Evolutionary conservation across 495 filamentous ascomycete genomes (phyloP).

Genomic region (Xylaria cubensis): DNA sequence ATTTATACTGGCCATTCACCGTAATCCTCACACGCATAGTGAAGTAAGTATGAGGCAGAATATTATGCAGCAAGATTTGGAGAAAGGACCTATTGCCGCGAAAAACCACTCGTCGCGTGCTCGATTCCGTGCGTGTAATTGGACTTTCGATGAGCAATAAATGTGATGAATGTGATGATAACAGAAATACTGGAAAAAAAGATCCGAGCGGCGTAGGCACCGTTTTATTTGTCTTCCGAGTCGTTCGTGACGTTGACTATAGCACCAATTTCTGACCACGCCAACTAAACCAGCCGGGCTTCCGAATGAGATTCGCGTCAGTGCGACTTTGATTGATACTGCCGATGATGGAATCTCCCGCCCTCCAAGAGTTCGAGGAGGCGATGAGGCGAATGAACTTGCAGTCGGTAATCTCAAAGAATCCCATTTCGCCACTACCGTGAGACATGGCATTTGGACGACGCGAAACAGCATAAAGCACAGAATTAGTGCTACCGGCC

Average conservation of each 20-base stretch:
- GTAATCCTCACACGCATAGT: conserved; percentile 9
- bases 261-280: conserved; percentile 12
- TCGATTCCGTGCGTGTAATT: conserved; percentile 15
- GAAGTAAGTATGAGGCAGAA: conserved; percentile 6
- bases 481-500: conserved; percentile 19
- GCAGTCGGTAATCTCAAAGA: conserved; percentile 11
- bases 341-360: background rate
- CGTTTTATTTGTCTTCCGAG: background rate
- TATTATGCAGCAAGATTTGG: conserved; percentile 20
- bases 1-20: conserved; percentile 15
- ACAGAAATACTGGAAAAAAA: background rate
- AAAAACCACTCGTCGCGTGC: conserved; percentile 20
- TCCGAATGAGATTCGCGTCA: background rate
- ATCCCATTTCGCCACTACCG: conserved; percentile 19
- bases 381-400: conserved; percentile 9
- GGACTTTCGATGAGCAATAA: conserved; percentile 5
- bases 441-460: conserved; percentile 17
- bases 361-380: background rate
- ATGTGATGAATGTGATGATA: conserved; percentile 20
- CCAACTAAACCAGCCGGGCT: background rate
- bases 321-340: background rate
- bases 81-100: conserved; percentile 10
- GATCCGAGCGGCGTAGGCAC: conserved; percentile 17
- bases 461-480: conserved; percentile 16
- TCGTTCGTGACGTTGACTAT: conserved; percentile 13